Evolutionary conservation across 2,329 filamentous ascomycete species (phyloP).

Genomic region (Aspergillus cejpii): DNA sequence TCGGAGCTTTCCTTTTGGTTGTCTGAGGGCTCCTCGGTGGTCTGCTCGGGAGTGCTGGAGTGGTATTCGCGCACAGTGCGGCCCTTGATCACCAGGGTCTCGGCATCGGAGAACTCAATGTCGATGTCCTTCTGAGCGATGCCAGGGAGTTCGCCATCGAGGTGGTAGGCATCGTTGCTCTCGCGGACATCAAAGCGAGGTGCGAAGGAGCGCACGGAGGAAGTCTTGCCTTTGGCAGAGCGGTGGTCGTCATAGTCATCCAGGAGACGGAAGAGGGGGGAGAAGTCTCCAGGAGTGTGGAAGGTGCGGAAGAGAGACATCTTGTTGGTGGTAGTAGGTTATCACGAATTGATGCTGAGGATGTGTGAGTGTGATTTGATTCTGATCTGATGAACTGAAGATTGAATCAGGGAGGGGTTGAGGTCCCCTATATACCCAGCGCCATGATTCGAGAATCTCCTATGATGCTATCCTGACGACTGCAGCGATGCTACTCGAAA

Average conservation of each 20-base stretch:
- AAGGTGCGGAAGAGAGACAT: constrained; percentile 34
- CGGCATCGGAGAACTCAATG: constrained; percentile 44
- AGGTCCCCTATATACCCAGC: constrained; percentile 17
- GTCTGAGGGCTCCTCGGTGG: constrained; percentile 37
- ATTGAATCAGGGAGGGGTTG: constrained; percentile 3
- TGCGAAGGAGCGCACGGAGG: constrained; percentile 30
- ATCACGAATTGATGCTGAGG: not conserved
- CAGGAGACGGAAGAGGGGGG: constrained; percentile 43
- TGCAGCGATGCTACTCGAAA: constrained; percentile 1
- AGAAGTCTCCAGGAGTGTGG: constrained; percentile 33
- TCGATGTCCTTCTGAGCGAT: constrained; percentile 43
- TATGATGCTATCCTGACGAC: not conserved
- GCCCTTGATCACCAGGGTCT: constrained; percentile 44
- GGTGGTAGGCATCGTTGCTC: constrained; percentile 38
- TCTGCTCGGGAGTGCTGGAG: constrained; percentile 38
- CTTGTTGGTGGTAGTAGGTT: constrained; percentile 9
- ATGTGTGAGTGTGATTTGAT: constrained; percentile 3
- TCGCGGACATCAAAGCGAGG: constrained; percentile 47
- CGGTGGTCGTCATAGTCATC: constrained; percentile 41
- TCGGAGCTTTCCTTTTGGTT: constrained; percentile 20
- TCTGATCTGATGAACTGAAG: constrained; percentile 6
- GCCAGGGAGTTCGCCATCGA: constrained; percentile 47
- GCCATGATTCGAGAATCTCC: constrained; percentile 13
- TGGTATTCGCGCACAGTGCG: constrained; percentile 36
- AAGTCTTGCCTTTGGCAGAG: constrained; percentile 16